Percentiles rank a stretch among this genome's conserved stretches.
Conservation (phyloP, 1,139 yeast species). For the Lodderomyces jiufengensis region DNA sequence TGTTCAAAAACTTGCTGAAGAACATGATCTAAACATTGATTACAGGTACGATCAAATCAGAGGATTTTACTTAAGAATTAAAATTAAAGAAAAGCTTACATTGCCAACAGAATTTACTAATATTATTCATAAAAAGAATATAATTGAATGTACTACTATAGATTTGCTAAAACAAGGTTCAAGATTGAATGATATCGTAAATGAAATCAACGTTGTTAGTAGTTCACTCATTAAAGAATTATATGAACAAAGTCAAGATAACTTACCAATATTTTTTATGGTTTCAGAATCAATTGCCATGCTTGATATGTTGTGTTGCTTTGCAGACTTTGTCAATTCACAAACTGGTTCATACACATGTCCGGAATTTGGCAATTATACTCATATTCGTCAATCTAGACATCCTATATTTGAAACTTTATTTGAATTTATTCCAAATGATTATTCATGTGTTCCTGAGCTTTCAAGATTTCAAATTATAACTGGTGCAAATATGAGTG, state of each 20-base stretch:
- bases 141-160: conserved; percentile 39
- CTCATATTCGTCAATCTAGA: conserved; percentile 29
- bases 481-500: conserved; percentile 53
- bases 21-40: conserved; percentile 22
- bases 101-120: conserved; percentile 35
- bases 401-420: conserved; percentile 38
- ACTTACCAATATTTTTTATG: conserved; percentile 36
- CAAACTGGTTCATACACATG: conserved; percentile 22
- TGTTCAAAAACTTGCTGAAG: conserved; percentile 19
- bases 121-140: conserved; percentile 22
- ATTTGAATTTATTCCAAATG: conserved; percentile 33
- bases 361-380: conserved; percentile 29
- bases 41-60: conserved; percentile 30
- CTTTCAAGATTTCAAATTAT: conserved; percentile 39
- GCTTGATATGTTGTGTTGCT: conserved; percentile 36
- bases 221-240: conserved; percentile 34
- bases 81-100: conserved; percentile 1
- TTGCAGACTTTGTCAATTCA: conserved; percentile 24
- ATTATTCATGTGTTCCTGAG: conserved; percentile 27
- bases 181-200: conserved; percentile 33
- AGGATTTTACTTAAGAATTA: conserved; percentile 35
- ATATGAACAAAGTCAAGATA: conserved; percentile 19
- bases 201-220: conserved; percentile 38
- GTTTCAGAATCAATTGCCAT: conserved; percentile 42
- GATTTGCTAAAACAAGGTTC: conserved; percentile 39